A percentile compares a stretch with the other conserved stretches of the same genome.
Evolutionary conservation across 2,329 filamentous ascomycete species (phyloP).

Genomic region (Domatiomyces globalis): DNA sequence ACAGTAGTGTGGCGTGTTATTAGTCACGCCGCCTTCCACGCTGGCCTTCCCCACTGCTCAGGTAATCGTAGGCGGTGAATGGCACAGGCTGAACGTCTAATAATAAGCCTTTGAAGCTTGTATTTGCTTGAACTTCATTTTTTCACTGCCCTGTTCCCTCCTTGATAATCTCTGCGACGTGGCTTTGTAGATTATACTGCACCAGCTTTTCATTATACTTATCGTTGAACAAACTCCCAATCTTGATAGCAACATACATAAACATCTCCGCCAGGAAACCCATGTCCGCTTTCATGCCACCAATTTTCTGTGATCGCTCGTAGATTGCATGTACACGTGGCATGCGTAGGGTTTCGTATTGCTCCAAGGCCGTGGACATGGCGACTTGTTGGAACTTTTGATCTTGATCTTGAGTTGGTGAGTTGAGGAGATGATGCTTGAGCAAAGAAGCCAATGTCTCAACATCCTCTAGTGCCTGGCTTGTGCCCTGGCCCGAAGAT

Average conservation of each 20-base stretch:
- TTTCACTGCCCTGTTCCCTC: too few species aligned
- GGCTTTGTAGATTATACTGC: constrained; percentile 18
- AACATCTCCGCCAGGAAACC: constrained; percentile 23
- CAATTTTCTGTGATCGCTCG: constrained; percentile 21
- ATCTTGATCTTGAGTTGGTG: not conserved
- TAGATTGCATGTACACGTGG: constrained; percentile 25
- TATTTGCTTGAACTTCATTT: too few species aligned
- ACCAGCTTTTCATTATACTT: constrained; percentile 16
- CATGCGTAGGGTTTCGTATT: constrained; percentile 24
- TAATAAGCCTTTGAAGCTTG: too few species aligned
- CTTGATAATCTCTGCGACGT: too few species aligned
- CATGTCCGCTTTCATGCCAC: constrained; percentile 25
- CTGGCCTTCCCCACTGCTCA: too few species aligned
- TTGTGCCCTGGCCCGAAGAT: constrained; percentile 40
- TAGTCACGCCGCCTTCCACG: too few species aligned
- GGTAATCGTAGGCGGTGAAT: too few species aligned
- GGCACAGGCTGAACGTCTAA: too few species aligned
- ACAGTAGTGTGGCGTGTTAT: too few species aligned
- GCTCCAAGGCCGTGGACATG: constrained; percentile 17
- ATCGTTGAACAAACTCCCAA: constrained; percentile 21
- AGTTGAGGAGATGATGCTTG: constrained; percentile 16
- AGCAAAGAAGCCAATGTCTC: constrained; percentile 34
- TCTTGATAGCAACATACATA: constrained; percentile 27
- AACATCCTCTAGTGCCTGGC: constrained; percentile 42
- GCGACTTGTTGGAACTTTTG: not conserved